These are phyloP conservation scores for Claviceps digitariae DNA, from an alignment of 2,329 filamentous ascomycete genomes.

Conservation along the genomic window DNA sequence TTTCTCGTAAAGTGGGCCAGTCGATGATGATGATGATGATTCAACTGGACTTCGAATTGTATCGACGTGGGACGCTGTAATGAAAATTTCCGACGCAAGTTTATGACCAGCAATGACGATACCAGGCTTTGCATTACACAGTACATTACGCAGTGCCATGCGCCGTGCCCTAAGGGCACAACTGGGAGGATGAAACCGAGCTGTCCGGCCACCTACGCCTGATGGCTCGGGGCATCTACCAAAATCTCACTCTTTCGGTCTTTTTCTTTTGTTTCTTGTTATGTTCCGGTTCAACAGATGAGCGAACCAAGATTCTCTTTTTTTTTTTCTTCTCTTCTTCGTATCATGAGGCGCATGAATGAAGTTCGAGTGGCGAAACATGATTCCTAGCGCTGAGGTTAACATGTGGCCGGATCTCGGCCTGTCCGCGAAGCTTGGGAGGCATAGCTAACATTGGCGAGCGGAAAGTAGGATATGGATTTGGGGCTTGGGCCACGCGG, in stretches of 20 bases:
- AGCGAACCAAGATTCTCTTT: constrained; percentile 17
- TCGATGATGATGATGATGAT: constrained; percentile 34
- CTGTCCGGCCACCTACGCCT: not conserved
- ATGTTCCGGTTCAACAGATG: constrained; percentile 8
- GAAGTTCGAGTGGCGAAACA: constrained; percentile 1
- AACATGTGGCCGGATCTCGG: not conserved
- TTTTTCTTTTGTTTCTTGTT: not conserved
- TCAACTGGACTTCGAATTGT: not conserved
- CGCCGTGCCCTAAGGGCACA: not conserved
- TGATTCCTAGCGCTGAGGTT: constrained; percentile 2
- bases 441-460: constrained; percentile 5
- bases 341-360: constrained; percentile 21
- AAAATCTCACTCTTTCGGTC: not conserved
- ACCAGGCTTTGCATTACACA: constrained; percentile 1
- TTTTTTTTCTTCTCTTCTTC: constrained; percentile 1
- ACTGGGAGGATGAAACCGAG: not conserved
- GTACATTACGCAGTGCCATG: not conserved
- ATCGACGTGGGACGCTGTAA: constrained; percentile 2
- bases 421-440: constrained; percentile 2
- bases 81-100: not conserved
- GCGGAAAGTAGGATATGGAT: constrained; percentile 3
- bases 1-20: constrained; percentile 88
- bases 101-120: constrained; percentile 7
- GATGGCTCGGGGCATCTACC: not conserved
- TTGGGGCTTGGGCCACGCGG: constrained; percentile 2